Base-by-base conservation (phyloP, 1,284 basidiomycete species). In the Taiwanofungus camphoratus region DNA sequence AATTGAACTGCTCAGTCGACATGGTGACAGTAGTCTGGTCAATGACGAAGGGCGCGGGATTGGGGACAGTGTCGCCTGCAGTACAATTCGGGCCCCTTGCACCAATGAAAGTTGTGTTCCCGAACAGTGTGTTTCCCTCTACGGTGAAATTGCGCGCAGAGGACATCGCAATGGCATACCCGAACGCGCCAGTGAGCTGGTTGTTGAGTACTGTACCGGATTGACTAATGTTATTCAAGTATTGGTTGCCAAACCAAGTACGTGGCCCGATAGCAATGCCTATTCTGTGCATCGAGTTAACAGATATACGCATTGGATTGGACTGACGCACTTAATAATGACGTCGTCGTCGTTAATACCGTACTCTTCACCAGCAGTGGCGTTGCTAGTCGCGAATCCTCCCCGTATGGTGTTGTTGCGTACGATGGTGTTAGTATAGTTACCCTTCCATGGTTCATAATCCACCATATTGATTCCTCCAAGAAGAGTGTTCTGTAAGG, bases 401-500 rank as follows among this genome's bases (percentile, higher is more conserved):
- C 85, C 86, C 4, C 72, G 52, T 49, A 92, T 82, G 13, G 60
- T 71, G 58, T 93, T 93, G 58, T 83, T 73, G 37, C 71, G 73
- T 12, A 92, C 86, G 21, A 86, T 63, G 6, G 80, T 82, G 29
- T 76, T 73, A 0, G 73, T 72, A 59, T 76, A 93, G 59, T 88
- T 69, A 0, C 89, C 90, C n/a, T 58, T 56, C 68, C 75, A 91
- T 0, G 91, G 88, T 4, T 69, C 57, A 45, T 80, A 79, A 56
- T 92, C 88, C 9, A 92, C 90, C 71, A 91, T 60, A 53, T 87
- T 87, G 51, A 92, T 88, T 12, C 88, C 87, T 29, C 87, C 87
- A 11, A 90, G 69, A 2, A 84, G 65, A 1, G 82, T 86, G 52
- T 78, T 67, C 82, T 86, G 43, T 3, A 36, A 35, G 18, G 3